A percentile compares a stretch with the other conserved stretches of the same genome.
Evolutionary conservation across 345 rosid genomes (phyloP).

Genomic region (Linum lewisii): DNA sequence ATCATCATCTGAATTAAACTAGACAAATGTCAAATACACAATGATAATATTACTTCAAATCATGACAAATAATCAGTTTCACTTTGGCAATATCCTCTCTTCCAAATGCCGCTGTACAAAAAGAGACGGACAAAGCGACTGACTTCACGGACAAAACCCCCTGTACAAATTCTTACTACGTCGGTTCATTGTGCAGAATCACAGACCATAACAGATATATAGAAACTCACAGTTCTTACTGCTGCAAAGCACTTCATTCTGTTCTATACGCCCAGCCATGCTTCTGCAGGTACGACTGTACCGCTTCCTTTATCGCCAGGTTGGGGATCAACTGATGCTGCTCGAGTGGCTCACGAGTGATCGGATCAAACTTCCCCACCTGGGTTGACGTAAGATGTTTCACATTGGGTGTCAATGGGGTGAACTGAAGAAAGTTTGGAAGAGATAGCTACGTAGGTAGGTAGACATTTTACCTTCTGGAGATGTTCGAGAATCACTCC

Average conservation of each 20-base stretch:
- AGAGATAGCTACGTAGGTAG: too few relatives aligned
- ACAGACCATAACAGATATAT: background rate
- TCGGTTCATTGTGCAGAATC: background rate
- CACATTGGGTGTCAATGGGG: background rate
- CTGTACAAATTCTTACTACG: background rate
- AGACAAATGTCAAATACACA: too few relatives aligned
- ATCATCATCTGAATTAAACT: too few relatives aligned
- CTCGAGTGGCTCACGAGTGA: constrained; percentile 52
- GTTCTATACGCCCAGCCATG: constrained; percentile 78
- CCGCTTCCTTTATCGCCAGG: constrained; percentile 84
- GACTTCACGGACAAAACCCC: background rate
- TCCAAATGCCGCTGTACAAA: background rate
- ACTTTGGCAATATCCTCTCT: background rate
- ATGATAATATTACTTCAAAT: background rate
- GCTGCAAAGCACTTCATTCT: constrained; percentile 8
- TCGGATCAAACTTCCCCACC: constrained; percentile 90
- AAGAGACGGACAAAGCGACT: background rate
- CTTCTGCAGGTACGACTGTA: constrained; percentile 55
- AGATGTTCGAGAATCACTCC: constrained; percentile 80
- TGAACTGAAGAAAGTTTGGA: background rate
- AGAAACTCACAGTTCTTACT: background rate
- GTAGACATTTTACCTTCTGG: constrained; percentile 45
- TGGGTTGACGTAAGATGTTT: constrained; percentile 12
- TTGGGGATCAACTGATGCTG: constrained; percentile 52
- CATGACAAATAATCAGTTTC: background rate